These are phyloP conservation scores for Zymoseptoria tritici DNA, from an alignment of 2,329 filamentous ascomycete genomes.

Conservation along the genomic window DNA sequence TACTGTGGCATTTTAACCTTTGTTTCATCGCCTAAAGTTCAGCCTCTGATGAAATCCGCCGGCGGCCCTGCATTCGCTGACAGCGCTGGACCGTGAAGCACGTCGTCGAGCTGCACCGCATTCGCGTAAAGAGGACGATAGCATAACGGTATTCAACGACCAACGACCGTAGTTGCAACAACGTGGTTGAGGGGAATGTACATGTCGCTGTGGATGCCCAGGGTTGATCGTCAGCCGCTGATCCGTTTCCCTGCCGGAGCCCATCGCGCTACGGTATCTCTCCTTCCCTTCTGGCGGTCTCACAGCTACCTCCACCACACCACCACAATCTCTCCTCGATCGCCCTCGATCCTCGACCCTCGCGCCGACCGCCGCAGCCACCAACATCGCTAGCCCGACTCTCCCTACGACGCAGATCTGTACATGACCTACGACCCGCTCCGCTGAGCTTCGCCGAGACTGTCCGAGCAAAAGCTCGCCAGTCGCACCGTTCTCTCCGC, in stretches of 20 bases:
- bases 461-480: slow-evolving; percentile 13
- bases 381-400: neutral
- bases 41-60: no score
- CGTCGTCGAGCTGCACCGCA: neutral
- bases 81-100: neutral
- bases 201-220: neutral
- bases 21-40: neutral
- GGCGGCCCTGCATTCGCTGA: neutral
- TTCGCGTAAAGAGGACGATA: neutral
- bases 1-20: neutral
- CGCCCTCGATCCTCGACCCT: neutral
- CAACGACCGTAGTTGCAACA: neutral
- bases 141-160: neutral
- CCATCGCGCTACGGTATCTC: no score
- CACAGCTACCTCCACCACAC: neutral
- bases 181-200: neutral
- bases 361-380: neutral
- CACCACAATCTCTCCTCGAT: neutral
- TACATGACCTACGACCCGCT: neutral
- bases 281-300: no score
- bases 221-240: neutral
- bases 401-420: neutral
- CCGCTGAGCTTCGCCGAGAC: slow-evolving; percentile 2
- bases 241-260: neutral
- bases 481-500: slow-evolving; percentile 8